These are phyloP conservation scores for Iris pallida DNA, from an alignment of 116 monocot genomes.

Conservation along the genomic window DNA sequence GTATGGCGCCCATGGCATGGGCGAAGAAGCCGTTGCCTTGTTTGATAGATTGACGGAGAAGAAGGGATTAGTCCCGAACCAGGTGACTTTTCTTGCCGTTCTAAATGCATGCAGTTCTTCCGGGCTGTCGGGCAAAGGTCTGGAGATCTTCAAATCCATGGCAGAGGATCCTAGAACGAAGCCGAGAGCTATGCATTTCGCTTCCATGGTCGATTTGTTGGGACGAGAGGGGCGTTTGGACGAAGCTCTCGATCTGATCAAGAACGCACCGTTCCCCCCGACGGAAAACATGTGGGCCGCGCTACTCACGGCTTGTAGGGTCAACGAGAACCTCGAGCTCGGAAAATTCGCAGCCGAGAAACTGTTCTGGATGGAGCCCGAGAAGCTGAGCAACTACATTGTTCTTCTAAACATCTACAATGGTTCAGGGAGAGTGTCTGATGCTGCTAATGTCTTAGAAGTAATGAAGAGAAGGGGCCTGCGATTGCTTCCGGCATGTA, in stretches of 20 bases:
- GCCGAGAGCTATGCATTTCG: constrained; percentile 84
- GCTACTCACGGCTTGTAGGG: constrained; percentile 81
- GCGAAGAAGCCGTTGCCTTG: constrained; percentile 51
- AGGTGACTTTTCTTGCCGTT: constrained; percentile 80
- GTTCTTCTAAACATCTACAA: constrained; percentile 78
- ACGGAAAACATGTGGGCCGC: constrained; percentile 92
- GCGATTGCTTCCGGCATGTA: constrained; percentile 53
- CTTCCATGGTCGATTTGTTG: constrained; percentile 84
- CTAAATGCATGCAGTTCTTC: constrained; percentile 75
- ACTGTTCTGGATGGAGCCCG: constrained; percentile 68
- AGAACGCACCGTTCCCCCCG: constrained; percentile 71
- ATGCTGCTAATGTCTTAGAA: constrained; percentile 55
- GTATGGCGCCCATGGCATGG: constrained; percentile 72
- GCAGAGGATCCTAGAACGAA: constrained; percentile 32
- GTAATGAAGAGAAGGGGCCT: constrained; percentile 52
- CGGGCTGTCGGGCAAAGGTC: constrained; percentile 62
- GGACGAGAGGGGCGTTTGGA: constrained; percentile 75
- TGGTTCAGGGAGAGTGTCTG: constrained; percentile 38
- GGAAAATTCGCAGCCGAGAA: constrained; percentile 77
- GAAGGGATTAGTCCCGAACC: constrained; percentile 66
- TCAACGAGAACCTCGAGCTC: constrained; percentile 72
- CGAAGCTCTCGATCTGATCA: constrained; percentile 52
- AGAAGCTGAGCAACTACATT: constrained; percentile 73
- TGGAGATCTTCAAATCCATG: constrained; percentile 68
- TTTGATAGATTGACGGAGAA: constrained; percentile 54